Evolutionary conservation across 106 monocot species (phyloP).

Genomic region (Gastrodia elata): DNA sequence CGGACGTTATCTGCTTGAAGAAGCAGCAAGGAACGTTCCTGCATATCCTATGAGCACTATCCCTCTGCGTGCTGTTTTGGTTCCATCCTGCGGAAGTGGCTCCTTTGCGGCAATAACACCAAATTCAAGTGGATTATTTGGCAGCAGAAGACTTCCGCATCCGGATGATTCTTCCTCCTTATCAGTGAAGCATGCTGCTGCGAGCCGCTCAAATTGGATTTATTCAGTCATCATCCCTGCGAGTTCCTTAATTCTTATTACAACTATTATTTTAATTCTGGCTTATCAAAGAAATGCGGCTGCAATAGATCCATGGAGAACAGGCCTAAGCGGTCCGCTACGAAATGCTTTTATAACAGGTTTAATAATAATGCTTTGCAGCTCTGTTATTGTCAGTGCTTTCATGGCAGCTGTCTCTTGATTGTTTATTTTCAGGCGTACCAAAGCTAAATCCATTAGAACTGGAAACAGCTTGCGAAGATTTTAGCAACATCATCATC

Average conservation of each 20-base stretch:
- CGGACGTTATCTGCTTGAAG: constrained; percentile 46
- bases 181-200: not conserved
- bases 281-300: not conserved
- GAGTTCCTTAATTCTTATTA: constrained; percentile 6
- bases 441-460: constrained; percentile 83
- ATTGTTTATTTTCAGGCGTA: constrained; percentile 42
- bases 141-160: not conserved
- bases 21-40: constrained; percentile 53
- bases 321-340: constrained; percentile 22
- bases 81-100: constrained; percentile 65
- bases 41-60: constrained; percentile 25
- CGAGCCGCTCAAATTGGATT: constrained; percentile 8
- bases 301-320: constrained; percentile 13
- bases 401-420: not conserved
- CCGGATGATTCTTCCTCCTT: not conserved
- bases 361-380: not conserved
- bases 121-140: constrained; percentile 7
- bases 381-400: not conserved
- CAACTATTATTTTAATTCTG: constrained; percentile 7
- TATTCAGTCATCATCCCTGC: constrained; percentile 11
- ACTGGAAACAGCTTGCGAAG: constrained; percentile 86
- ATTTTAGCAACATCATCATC: constrained; percentile 83
- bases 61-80: constrained; percentile 14
- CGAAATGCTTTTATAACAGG: constrained; percentile 21
- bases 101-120: constrained; percentile 63